Base-by-base conservation (phyloP, 495 filamentous ascomycete species). In the Xylaria nigripes region DNA sequence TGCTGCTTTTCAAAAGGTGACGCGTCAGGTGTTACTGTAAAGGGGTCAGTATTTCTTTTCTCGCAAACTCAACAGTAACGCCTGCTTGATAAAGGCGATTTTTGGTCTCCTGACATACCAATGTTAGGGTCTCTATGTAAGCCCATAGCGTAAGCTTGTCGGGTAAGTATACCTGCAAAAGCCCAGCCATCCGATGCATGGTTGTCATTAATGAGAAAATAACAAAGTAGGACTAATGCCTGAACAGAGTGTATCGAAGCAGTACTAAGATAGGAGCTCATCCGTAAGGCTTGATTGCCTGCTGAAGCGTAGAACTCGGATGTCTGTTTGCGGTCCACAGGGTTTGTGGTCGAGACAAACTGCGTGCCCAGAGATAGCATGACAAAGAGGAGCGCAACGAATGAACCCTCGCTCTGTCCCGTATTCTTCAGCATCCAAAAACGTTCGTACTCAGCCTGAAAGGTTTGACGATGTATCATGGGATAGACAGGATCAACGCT, bases 131-230 rank as follows among this genome's bases (percentile, higher is more conserved):
- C 84, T 7, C 85, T 79, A 57, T 89, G 83, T 22, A 89, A 62
- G n/a, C 85, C 84, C 78, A 87, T 81, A 18, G 85, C 85, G 57
- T 86, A 87, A 4, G 84, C 80, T 70, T 89, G 85, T 45, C 85
- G 76, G 45, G 84, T 80, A 38, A 85, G 61, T 23, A 86, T 82
- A 9, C 85, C 85, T 3, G 81, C 83, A 71, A 87, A 89, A 0
- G 83, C 82, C 81, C 84, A 89, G 1, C 84, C 84, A 58, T 88
- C 85, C 1, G 82, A 83, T 6, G 83, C 82, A 53, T 87, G 85
- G 55, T 86, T 86, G 62, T 87, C 85, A 64, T 89, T 89, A 66
- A 89, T 86, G 22, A 89, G 72, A 60, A 88, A 89, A 61, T 87
- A 87, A 15, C 80, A 82, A 44, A 87, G 80, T 6, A 88, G 63